Evolutionary conservation across 257 asterid species (phyloP).

Genomic region (Solanum etuberosum): DNA sequence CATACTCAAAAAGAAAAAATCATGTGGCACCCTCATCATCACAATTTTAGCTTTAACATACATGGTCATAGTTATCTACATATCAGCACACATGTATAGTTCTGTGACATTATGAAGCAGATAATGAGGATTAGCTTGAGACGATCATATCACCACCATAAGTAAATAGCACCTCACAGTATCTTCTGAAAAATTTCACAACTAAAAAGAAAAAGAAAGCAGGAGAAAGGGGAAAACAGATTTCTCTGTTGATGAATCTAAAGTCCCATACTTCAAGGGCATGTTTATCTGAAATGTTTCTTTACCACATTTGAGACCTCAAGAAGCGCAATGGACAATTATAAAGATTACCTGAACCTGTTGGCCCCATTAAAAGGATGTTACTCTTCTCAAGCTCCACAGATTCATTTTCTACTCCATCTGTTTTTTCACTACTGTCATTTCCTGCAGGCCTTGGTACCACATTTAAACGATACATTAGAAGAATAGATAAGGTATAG

Average conservation of each 20-base stretch:
- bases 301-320: neutral
- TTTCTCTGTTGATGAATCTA: neutral
- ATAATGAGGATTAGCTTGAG: neutral
- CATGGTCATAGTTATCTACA: neutral
- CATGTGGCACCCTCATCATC: neutral
- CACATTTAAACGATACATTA: constrained; percentile 14
- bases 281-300: neutral
- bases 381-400: constrained; percentile 98
- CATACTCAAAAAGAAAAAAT: neutral
- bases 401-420: constrained; percentile 46
- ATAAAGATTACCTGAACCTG: constrained; percentile 92
- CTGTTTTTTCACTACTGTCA: constrained; percentile 35
- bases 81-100: neutral
- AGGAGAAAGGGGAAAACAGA: neutral
- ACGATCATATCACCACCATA: neutral
- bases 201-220: neutral
- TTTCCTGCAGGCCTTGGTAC: constrained; percentile 73
- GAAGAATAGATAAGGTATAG: neutral
- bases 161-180: neutral
- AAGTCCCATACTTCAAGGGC: neutral
- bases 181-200: neutral
- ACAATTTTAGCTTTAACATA: neutral
- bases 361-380: constrained; percentile 97
- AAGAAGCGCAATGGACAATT: neutral
- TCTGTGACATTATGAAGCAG: neutral